Conservation (phyloP, 192 early-diverging fungal genomes). For the Backusella tuberculispora region DNA sequence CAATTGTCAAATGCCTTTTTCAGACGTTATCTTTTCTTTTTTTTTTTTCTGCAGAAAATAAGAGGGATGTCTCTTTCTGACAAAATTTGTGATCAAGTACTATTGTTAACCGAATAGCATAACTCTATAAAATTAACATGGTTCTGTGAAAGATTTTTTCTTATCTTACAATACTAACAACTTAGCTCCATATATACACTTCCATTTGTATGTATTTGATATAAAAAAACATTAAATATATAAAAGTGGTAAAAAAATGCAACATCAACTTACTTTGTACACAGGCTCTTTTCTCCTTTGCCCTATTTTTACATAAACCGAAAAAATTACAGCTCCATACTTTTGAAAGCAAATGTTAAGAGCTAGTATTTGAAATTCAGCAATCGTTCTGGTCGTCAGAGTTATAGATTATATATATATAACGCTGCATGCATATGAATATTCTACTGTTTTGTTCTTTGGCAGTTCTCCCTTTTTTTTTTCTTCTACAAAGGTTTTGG, state of each 20-base stretch:
- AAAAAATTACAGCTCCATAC: no score
- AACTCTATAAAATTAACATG: background rate
- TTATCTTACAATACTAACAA: background rate
- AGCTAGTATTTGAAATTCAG: background rate
- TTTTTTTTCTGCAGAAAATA: background rate
- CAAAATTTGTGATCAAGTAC: background rate
- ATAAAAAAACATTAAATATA: background rate
- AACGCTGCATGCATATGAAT: background rate
- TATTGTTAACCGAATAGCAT: background rate
- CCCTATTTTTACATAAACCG: background rate
- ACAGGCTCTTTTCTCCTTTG: background rate
- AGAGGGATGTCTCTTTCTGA: background rate
- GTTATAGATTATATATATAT: background rate
- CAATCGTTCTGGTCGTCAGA: slow-evolving; percentile 1
- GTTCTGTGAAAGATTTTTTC: background rate
- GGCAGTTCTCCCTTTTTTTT: background rate
- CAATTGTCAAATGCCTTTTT: slow-evolving; percentile 2
- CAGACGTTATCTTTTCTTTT: background rate
- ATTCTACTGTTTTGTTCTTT: background rate
- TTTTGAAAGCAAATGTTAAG: background rate
- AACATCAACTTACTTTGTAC: background rate
- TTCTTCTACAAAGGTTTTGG: background rate
- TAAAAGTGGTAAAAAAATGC: background rate
- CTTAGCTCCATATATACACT: background rate
- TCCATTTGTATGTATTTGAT: background rate